A percentile compares a stretch with the other conserved stretches of the same genome.
Evolutionary conservation across 352 stramenopile genomes (phyloP).

Genomic region (Pythium phragmitis): DNA sequence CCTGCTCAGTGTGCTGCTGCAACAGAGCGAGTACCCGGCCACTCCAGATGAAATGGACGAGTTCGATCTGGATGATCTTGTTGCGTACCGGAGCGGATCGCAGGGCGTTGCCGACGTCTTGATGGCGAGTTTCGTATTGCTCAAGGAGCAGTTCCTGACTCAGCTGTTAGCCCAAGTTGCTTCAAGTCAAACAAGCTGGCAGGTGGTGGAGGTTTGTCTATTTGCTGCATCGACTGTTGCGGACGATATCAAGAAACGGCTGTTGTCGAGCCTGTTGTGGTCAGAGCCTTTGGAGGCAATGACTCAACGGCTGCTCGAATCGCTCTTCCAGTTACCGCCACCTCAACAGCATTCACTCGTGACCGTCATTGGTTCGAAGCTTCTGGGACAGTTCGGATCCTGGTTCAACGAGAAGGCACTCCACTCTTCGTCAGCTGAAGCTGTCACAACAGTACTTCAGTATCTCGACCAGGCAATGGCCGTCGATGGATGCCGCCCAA

Average conservation of each 20-base stretch:
- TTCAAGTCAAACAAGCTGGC: constrained; percentile 37
- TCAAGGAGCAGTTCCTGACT: constrained; percentile 48
- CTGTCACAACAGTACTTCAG: constrained; percentile 42
- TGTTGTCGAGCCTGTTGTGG: constrained; percentile 25
- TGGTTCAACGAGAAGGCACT: constrained; percentile 56
- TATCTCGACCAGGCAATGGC: constrained; percentile 56
- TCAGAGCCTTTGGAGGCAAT: constrained; percentile 36
- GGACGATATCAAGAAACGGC: constrained; percentile 58
- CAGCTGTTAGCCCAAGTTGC: constrained; percentile 36
- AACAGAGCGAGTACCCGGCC: constrained; percentile 53
- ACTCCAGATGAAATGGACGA: constrained; percentile 51
- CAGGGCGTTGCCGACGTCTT: constrained; percentile 59
- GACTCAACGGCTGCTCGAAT: constrained; percentile 45
- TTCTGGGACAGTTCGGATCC: constrained; percentile 53
- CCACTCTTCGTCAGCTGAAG: constrained; percentile 35
- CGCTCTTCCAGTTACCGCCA: constrained; percentile 28
- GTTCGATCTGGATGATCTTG: constrained; percentile 60
- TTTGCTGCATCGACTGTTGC: constrained; percentile 56
- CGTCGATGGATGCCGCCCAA: constrained; percentile 34
- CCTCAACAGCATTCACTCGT: constrained; percentile 38
- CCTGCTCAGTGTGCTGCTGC: constrained; percentile 58
- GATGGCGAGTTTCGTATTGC: constrained; percentile 50
- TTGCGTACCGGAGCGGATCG: constrained; percentile 54
- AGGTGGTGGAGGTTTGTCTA: constrained; percentile 50
- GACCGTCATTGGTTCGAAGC: constrained; percentile 44